These are phyloP conservation scores for Daldinia eschscholtzii DNA, from an alignment of 2,329 filamentous ascomycete species.

Conservation along the genomic window DNA sequence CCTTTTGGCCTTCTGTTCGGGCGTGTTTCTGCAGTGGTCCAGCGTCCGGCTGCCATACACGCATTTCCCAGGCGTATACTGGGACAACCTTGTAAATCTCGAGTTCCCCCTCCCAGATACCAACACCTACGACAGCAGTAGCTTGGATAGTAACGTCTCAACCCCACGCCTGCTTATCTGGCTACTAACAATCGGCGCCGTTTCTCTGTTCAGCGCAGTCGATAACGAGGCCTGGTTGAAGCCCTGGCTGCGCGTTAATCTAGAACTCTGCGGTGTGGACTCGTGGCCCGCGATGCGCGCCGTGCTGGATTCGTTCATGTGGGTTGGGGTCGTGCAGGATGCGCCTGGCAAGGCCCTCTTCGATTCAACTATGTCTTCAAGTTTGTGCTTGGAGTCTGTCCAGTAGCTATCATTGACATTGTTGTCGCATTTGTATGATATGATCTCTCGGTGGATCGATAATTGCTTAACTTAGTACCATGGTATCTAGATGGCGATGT, in stretches of 20 bases:
- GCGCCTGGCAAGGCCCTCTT: slow-evolving; percentile 47
- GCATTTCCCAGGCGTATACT: slow-evolving; percentile 40
- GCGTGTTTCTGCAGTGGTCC: slow-evolving; percentile 57
- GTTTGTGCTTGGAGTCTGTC: neutral
- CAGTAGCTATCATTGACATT: neutral
- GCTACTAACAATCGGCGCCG: slow-evolving; percentile 47
- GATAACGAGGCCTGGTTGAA: slow-evolving; percentile 44
- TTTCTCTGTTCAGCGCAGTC: slow-evolving; percentile 43
- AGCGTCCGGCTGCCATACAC: slow-evolving; percentile 43
- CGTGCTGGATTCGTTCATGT: slow-evolving; percentile 50
- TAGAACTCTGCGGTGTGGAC: slow-evolving; percentile 33
- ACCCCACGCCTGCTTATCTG: slow-evolving; percentile 44
- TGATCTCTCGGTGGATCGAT: neutral
- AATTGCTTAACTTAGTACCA: neutral
- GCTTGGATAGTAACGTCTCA: neutral
- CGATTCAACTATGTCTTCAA: slow-evolving; percentile 27
- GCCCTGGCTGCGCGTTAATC: slow-evolving; percentile 42
- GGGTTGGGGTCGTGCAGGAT: slow-evolving; percentile 53
- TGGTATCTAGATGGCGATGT: neutral
- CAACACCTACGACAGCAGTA: neutral
- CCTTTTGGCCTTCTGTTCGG: slow-evolving; percentile 55
- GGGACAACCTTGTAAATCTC: slow-evolving; percentile 30
- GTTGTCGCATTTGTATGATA: neutral
- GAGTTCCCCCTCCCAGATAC: slow-evolving; percentile 4
- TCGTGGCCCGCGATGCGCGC: slow-evolving; percentile 46